These are phyloP conservation scores for Hyparrhenia diplandra DNA, from an alignment of 176 grass and related monocot genomes.

Conservation along the genomic window DNA sequence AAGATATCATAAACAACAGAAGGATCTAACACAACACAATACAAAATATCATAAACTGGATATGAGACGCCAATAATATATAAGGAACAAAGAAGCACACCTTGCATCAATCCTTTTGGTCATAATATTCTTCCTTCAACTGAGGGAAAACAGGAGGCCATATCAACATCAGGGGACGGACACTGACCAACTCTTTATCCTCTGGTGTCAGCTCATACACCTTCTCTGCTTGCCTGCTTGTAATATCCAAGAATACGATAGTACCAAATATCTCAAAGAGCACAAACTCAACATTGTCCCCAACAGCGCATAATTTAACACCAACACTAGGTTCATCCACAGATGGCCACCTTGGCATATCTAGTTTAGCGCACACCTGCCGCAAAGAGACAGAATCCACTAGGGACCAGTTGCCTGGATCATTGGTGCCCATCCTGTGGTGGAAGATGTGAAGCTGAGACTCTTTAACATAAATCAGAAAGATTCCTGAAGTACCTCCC, in stretches of 20 bases:
- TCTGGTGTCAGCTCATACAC: conserved; percentile 12
- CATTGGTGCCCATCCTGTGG: background rate
- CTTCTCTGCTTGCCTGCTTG: background rate
- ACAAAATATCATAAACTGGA: background rate
- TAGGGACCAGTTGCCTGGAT: background rate
- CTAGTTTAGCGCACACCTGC: background rate
- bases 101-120: background rate
- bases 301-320: background rate
- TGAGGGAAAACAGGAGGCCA: conserved; percentile 19
- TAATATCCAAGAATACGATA: conserved; percentile 6
- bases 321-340: background rate
- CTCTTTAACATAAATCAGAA: background rate
- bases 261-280: background rate
- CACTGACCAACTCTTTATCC: background rate
- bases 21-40: too few relatives aligned
- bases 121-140: background rate
- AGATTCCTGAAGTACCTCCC: background rate
- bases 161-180: background rate
- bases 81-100: background rate
- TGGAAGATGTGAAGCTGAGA: conserved; percentile 12
- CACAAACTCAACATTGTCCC: background rate
- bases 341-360: background rate
- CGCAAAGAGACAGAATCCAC: conserved; percentile 16
- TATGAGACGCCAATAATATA: background rate
- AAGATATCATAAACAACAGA: too few relatives aligned